Evolutionary conservation across 2,329 filamentous ascomycete genomes (phyloP).

Genomic region (Botrytis byssoidea): DNA sequence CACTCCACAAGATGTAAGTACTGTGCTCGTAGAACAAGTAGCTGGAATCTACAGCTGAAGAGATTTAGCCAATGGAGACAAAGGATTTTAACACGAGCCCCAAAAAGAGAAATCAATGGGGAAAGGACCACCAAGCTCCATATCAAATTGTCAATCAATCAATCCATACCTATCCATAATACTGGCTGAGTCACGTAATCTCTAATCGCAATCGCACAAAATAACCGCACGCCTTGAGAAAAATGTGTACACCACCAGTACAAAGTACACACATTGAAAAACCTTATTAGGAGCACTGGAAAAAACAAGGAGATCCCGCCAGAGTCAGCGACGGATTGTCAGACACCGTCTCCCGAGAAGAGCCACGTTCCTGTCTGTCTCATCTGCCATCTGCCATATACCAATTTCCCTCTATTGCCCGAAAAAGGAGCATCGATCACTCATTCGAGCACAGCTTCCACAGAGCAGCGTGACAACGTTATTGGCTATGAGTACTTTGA

Average conservation of each 20-base stretch:
- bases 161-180: background rate
- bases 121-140: background rate
- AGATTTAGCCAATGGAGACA: background rate
- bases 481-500: conserved; percentile 17
- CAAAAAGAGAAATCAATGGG: background rate
- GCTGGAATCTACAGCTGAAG: background rate
- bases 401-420: background rate
- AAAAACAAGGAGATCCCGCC: background rate
- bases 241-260: background rate
- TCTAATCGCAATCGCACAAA: conserved; percentile 3
- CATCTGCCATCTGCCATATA: conserved; percentile 15
- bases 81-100: background rate
- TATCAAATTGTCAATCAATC: background rate
- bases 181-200: background rate
- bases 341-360: conserved; percentile 1
- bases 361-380: conserved; percentile 13
- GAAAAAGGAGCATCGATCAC: background rate
- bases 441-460: background rate
- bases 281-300: background rate
- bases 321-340: background rate
- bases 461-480: conserved; percentile 16
- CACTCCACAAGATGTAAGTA: background rate
- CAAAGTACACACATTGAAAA: background rate
- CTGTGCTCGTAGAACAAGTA: background rate
- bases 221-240: background rate